phyloP scores from a whole-genome alignment of 2,329 filamentous ascomycete species.

The Calonectria henricotiae region DNA sequence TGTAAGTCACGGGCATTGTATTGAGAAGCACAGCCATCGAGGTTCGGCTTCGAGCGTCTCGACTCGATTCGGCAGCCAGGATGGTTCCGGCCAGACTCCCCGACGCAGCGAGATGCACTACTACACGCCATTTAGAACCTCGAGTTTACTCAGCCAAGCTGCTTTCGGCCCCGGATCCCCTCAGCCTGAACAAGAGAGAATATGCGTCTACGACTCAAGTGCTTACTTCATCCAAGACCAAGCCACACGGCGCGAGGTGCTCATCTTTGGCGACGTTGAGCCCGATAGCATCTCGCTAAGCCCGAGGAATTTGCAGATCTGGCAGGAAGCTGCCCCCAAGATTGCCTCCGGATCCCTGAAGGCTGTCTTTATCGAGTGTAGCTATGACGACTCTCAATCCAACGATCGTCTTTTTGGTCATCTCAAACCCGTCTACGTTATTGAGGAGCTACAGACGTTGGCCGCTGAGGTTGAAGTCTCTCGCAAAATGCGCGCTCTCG shows the following conservation, averaged over 20 bases:
- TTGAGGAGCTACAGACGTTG: constrained; percentile 82
- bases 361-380: constrained; percentile 96
- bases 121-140: constrained; percentile 47
- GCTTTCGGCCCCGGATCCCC: constrained; percentile 50
- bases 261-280: constrained; percentile 97
- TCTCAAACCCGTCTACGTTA: constrained; percentile 85
- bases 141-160: constrained; percentile 56
- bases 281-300: constrained; percentile 88
- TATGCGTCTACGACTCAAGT: constrained; percentile 88
- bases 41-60: constrained; percentile 69
- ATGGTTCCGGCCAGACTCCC: constrained; percentile 59
- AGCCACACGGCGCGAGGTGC: constrained; percentile 80
- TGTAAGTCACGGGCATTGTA: constrained; percentile 92
- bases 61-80: constrained; percentile 68
- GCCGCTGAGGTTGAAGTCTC: constrained; percentile 79
- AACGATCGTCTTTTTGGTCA: constrained; percentile 90
- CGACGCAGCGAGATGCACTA: constrained; percentile 51
- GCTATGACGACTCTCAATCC: constrained; percentile 86
- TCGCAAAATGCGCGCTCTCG: constrained; percentile 56
- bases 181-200: constrained; percentile 61
- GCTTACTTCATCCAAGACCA: constrained; percentile 93
- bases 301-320: constrained; percentile 86
- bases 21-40: constrained; percentile 79
- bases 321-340: constrained; percentile 91
- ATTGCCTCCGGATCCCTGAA: constrained; percentile 80